Evolutionary conservation across 306 rosid species (phyloP).

Genomic region (Oemleria cerasiformis): DNA sequence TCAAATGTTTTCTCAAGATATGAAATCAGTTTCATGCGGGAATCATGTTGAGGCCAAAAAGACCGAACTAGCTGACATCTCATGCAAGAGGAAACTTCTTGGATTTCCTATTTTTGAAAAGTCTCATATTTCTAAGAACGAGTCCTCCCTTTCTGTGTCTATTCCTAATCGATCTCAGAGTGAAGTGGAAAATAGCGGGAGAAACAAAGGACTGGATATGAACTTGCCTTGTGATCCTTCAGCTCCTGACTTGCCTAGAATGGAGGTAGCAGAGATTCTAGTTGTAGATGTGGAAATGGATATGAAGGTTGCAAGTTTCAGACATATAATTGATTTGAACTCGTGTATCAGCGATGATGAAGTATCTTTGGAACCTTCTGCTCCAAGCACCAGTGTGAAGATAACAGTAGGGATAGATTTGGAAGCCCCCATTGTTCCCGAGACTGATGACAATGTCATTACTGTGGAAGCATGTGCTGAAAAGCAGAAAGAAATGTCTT

Average conservation of each 20-base stretch:
- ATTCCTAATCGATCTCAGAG: constrained; percentile 33
- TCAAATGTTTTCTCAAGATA: constrained; percentile 35
- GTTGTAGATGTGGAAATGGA: constrained; percentile 38
- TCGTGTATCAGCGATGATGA: constrained; percentile 68
- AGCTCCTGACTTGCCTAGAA: constrained; percentile 47
- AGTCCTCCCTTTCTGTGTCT: constrained; percentile 37
- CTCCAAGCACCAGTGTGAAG: constrained; percentile 34
- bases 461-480: constrained; percentile 34
- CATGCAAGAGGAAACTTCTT: constrained; percentile 45
- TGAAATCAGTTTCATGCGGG: constrained; percentile 38
- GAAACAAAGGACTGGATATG: constrained; percentile 52
- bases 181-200: constrained; percentile 38
- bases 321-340: constrained; percentile 75
- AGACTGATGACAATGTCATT: constrained; percentile 46
- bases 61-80: constrained; percentile 43
- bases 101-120: constrained; percentile 65
- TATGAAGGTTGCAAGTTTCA: constrained; percentile 31
- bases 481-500: constrained; percentile 35
- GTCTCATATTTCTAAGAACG: constrained; percentile 48
- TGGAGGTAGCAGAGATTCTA: constrained; percentile 28
- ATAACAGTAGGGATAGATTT: constrained; percentile 55
- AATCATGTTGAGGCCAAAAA: constrained; percentile 42
- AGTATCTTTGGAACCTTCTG: constrained; percentile 42
- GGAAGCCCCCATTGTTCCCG: constrained; percentile 59
- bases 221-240: constrained; percentile 75